Base-by-base conservation (phyloP, 371 early-diverging fungal genomes). In the Choanephora cucurbitarum region DNA sequence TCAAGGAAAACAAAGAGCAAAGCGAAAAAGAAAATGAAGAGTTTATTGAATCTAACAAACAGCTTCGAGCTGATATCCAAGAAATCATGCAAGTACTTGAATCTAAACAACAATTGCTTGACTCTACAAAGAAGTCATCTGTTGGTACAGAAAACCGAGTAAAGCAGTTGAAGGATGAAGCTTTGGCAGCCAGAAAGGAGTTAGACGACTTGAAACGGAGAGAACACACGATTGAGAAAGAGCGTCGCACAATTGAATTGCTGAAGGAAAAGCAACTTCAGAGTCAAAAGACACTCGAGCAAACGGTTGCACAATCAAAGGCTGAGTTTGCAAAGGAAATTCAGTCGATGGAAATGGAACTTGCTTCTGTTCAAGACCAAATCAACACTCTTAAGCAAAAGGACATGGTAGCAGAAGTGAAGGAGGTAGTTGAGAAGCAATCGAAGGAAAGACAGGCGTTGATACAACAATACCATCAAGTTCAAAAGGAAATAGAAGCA, bases 21-120 rank as follows among this genome's bases (percentile, higher is more conserved):
- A 43, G 34, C 43, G 72, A 71, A 49, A 45, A 57, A 42, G 66
- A 69, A 45, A 67, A 71, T 32, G 67, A 73, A 42, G 57, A 53
- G 32, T 69, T 60, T 50, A 66, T 65, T 15, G 69, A 73, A 28
- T 52, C 63, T n/a, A 77, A 77, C 44, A 66, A 67, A 33, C 50
- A 61, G 15, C 63, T 65, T 51, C 60, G 77, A 51, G 43, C 62
- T 3, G 71, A 77, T 28, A 73, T 77, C 21, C 71, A 73, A 45
- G 59, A 64, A 50, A 47, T 77, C 8, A 71, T 77, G 71, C 71
- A 73, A 53, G 45, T 67, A 5, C 46, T 77, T 13, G 72, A 70
- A 52, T 52, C 61, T 2, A 77, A 77, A 50, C 77, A 77, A 52
- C 64, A 69, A 33, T 42, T 66, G n/a, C 44, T 77, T 33, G 67